phyloP scores from a whole-genome alignment of 2,329 filamentous ascomycete genomes.

The Lasiodiplodia gonubiensis region DNA sequence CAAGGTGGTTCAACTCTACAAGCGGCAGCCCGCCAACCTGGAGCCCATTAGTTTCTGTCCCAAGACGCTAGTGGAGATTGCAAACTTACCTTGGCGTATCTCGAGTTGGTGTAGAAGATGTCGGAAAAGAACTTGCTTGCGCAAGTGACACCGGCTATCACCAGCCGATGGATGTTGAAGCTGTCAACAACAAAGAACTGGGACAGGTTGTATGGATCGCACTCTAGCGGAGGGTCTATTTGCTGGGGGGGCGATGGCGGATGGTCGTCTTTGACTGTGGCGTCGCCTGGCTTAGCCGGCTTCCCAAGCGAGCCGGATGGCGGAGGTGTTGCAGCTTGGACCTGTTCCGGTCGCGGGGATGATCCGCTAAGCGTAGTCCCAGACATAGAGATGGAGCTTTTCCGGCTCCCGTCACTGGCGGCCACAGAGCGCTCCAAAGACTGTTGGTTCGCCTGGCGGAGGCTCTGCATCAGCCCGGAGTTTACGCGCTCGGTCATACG shows the following conservation, averaged over 20 bases:
- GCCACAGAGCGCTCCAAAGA: conserved; percentile 46
- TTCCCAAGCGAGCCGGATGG: conserved; percentile 56
- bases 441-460: conserved; percentile 60
- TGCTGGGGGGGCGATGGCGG: conserved; percentile 46
- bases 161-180: conserved; percentile 96
- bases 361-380: conserved; percentile 39
- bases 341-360: conserved; percentile 37
- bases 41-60: conserved; percentile 30
- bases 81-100: conserved; percentile 89
- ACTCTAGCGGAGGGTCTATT: conserved; percentile 45
- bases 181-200: conserved; percentile 95
- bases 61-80: not conserved
- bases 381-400: conserved; percentile 37
- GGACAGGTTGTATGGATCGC: conserved; percentile 60
- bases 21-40: conserved; percentile 94
- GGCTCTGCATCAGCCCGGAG: conserved; percentile 71
- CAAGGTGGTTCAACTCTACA: conserved; percentile 91
- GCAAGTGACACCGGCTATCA: conserved; percentile 96
- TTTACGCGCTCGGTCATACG: conserved; percentile 98
- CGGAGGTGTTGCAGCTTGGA: conserved; percentile 55
- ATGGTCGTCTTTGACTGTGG: conserved; percentile 35
- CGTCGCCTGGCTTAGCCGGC: conserved; percentile 39
- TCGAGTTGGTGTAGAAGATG: conserved; percentile 98
- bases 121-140: conserved; percentile 99
- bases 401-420: conserved; percentile 58